Conservation (phyloP, 1,284 basidiomycete species). For the Pulveroboletus sp. region DNA sequence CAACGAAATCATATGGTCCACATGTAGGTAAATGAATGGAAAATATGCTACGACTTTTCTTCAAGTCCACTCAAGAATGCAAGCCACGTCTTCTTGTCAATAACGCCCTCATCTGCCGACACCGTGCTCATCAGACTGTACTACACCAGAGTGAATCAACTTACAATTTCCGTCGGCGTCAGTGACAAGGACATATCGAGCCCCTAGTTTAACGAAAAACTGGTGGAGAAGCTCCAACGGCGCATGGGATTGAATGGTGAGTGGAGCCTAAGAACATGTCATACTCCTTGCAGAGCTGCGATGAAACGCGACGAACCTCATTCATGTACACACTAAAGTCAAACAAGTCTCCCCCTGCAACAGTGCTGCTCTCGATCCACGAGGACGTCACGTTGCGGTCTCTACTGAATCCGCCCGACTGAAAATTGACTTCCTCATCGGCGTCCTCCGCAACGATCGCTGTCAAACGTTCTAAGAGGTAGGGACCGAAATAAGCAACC, state of each 20-base stretch:
- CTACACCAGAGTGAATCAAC: slow-evolving; percentile 33
- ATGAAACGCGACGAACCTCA: slow-evolving; percentile 52
- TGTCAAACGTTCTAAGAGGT: slow-evolving; percentile 31
- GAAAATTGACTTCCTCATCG: slow-evolving; percentile 67
- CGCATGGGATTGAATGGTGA: slow-evolving; percentile 80
- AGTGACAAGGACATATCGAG: slow-evolving; percentile 85
- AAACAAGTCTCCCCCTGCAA: slow-evolving; percentile 58
- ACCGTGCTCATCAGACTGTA: slow-evolving; percentile 3
- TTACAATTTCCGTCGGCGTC: slow-evolving; percentile 82
- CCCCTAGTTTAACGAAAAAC: slow-evolving; percentile 89
- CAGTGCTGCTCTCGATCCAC: slow-evolving; percentile 43
- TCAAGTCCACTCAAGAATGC: slow-evolving; percentile 77
- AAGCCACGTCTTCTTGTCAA: slow-evolving; percentile 93
- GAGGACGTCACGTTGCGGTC: slow-evolving; percentile 53
- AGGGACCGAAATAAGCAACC: background rate
- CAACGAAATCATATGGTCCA: background rate
- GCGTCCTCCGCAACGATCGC: slow-evolving; percentile 78
- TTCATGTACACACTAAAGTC: slow-evolving; percentile 92
- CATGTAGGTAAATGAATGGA: background rate
- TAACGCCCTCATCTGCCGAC: slow-evolving; percentile 77
- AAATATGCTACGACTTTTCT: slow-evolving; percentile 42
- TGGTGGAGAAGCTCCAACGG: slow-evolving; percentile 90
- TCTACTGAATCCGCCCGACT: slow-evolving; percentile 45
- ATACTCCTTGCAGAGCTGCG: background rate
- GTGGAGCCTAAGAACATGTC: slow-evolving; percentile 63